A percentile compares a stretch with the other conserved stretches of the same genome.
These are phyloP conservation scores for Colletotrichum higginsianum DNA, from an alignment of 2,329 filamentous ascomycete species.

Conservation along the genomic window DNA sequence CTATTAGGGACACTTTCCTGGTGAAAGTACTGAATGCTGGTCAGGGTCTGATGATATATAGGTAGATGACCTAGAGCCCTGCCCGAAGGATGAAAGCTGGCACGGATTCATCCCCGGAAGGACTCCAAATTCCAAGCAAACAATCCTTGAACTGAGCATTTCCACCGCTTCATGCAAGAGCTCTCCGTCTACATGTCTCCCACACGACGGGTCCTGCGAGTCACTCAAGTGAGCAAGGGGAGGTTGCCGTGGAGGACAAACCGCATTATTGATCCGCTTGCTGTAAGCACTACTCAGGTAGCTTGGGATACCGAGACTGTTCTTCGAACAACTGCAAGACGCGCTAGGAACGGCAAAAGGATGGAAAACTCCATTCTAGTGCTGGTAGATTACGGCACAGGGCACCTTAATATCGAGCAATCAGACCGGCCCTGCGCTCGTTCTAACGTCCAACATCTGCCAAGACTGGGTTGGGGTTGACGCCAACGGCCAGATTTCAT, in stretches of 20 bases:
- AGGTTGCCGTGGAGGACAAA: no score
- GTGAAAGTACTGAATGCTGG: background rate
- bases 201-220: no score
- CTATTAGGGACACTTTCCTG: no score
- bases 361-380: slow-evolving; percentile 18
- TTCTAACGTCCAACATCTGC: slow-evolving; percentile 23
- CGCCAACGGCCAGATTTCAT: slow-evolving; percentile 32
- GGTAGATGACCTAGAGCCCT: background rate
- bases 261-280: no score
- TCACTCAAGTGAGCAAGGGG: no score
- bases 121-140: no score
- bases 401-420: slow-evolving; percentile 36
- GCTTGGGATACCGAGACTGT: no score
- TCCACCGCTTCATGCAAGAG: no score
- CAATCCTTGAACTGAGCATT: no score
- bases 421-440: slow-evolving; percentile 25
- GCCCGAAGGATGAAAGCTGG: slow-evolving; percentile 1
- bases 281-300: no score
- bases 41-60: background rate
- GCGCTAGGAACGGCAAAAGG: slow-evolving; percentile 7
- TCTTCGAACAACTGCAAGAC: background rate
- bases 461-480: slow-evolving; percentile 26
- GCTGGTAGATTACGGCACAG: slow-evolving; percentile 35
- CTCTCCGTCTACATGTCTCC: no score
- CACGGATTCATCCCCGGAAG: no score